Evolutionary conservation across 352 stramenopile genomes (phyloP), one percentile per base, ranked within the genome.

Genomic region (Aphanomyces cochlioides): DNA sequence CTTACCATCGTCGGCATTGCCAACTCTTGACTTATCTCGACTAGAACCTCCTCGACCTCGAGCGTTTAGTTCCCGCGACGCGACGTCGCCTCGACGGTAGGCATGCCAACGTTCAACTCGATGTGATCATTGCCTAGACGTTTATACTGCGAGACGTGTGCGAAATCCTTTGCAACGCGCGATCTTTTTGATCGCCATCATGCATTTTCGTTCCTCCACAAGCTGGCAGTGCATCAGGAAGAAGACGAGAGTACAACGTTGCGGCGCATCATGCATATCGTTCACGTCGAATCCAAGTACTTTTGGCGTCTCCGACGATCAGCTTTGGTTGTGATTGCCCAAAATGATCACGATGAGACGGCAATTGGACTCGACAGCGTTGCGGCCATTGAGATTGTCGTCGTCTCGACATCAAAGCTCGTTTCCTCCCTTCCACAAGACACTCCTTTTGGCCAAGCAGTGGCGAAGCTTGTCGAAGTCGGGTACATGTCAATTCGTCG

Each of bases 111-210:
- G 43, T 50, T n/a, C 28, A 0, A 28, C 10, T 50, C 43, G 43
- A n/a, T n/a, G 2, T 2, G 10, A 50, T n/a, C 17, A 50, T 1
- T 50, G 10, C 1, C 43, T 50, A 50, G 10, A 50, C 10, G 10
- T 50, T 63, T 63, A 10, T 63, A 59, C 21, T 63, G 56, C 56
- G 56, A n/a, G 5, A 45, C 56, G 28, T 63, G 56, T n/a, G 56
- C 7, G 7, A 40, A 45, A 38, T 28, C 17, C 19, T 63, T 63
- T 45, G 17, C 21, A 3, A 63, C n/a, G 17, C 56, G 56, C 8
- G 19, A 15, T 34, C 56, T 41, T 17, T 63, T 63, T 19, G 28
- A 63, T 7, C 56, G 56, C 5, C 56, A 63, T 37, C 56, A 63
- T 38, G 56, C 56, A 0, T 63, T 63, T 19, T 37, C 56, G 28